Evolutionary conservation across 2,329 filamentous ascomycete genomes (phyloP), one percentile per base, ranked within the genome.

Genomic region (Lecanicillium sp.): DNA sequence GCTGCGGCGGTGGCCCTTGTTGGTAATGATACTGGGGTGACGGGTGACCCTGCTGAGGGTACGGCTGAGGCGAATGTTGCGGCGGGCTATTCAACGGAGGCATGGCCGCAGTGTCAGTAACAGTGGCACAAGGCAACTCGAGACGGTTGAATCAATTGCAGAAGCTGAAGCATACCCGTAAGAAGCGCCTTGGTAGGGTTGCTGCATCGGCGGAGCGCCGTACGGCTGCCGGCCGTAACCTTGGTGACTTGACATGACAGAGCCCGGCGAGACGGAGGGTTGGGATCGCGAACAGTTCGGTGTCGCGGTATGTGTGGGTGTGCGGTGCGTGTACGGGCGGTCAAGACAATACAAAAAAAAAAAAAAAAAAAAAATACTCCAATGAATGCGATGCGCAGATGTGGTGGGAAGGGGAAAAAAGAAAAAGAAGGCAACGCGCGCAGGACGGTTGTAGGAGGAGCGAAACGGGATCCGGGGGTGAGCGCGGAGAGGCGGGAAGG

Each of bases 21-120:
- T 72, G 70, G 50, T 56, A 61, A 53, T 76, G 69, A 55, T 69
- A 69, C n/a, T 65, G 67, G 9, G 69, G 66, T 2, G 60, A 57
- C 12, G 60, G 58, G 43, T 62, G 63, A 23, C 62, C 62, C 49
- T 66, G 69, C 40, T 72, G 68, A 47, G 71, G 69, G 59, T 78
- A 77, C 17, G 38, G 27, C 45, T 48, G 45, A 33, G 37, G 38
- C 35, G 45, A 48, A 15, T 48, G 45, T 41, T 48, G 45, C 14
- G 37, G 45, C 9, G 45, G 37, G 8, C 45, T 48, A 26, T n/a
- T n/a, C n/a, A n/a, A n/a, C 26, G 26, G 26, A 29, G 12, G 7
- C 26, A 29, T 29, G n/a, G n/a, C n/a, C 26, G 12, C 26, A 12
- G 26, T 29, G 26, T 29, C 26, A 29, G 26, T 29, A n/a, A n/a